A percentile compares a stretch with the other conserved stretches of the same genome.
phyloP scores from a whole-genome alignment of 2,329 filamentous ascomycete species.

The Penicillium janthinellum region DNA sequence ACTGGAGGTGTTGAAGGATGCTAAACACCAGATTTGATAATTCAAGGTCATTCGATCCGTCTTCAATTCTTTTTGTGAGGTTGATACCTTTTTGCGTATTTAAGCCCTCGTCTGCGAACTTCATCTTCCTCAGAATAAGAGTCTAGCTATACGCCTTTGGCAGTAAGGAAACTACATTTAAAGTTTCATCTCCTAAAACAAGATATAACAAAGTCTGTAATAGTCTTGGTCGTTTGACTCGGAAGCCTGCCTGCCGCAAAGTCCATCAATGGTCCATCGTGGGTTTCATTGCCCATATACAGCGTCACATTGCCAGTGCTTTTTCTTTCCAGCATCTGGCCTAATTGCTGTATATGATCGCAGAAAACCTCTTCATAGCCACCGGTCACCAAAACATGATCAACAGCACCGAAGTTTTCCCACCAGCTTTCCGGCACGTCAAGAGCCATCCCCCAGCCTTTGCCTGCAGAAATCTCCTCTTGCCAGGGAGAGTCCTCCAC shows the following conservation, averaged over 20 bases:
- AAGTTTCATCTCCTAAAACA: not conserved
- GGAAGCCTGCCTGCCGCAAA: slow-evolving; percentile 19
- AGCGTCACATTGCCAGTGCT: slow-evolving; percentile 7
- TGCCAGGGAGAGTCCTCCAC: slow-evolving; percentile 22
- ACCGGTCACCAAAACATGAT: slow-evolving; percentile 21
- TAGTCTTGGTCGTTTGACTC: slow-evolving; percentile 14
- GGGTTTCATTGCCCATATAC: slow-evolving; percentile 23
- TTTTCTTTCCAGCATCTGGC: not conserved
- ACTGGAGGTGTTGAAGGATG: not conserved
- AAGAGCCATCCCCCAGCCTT: slow-evolving; percentile 29
- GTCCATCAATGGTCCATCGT: slow-evolving; percentile 29
- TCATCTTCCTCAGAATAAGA: too few relatives aligned
- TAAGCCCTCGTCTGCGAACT: too few relatives aligned
- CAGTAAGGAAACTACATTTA: too few relatives aligned
- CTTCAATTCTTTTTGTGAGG: too few relatives aligned
- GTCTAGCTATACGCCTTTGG: too few relatives aligned
- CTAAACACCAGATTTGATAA: not conserved
- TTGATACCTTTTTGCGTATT: too few relatives aligned
- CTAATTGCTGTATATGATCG: slow-evolving; percentile 22
- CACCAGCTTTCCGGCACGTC: slow-evolving; percentile 28
- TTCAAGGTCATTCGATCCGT: too few relatives aligned
- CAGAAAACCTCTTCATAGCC: slow-evolving; percentile 27
- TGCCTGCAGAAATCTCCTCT: slow-evolving; percentile 18
- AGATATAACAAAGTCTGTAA: slow-evolving; percentile 11
- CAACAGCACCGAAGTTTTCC: slow-evolving; percentile 13